phyloP scores from a whole-genome alignment of 1,284 basidiomycete genomes.

The Cystobasidium slooffiae region DNA sequence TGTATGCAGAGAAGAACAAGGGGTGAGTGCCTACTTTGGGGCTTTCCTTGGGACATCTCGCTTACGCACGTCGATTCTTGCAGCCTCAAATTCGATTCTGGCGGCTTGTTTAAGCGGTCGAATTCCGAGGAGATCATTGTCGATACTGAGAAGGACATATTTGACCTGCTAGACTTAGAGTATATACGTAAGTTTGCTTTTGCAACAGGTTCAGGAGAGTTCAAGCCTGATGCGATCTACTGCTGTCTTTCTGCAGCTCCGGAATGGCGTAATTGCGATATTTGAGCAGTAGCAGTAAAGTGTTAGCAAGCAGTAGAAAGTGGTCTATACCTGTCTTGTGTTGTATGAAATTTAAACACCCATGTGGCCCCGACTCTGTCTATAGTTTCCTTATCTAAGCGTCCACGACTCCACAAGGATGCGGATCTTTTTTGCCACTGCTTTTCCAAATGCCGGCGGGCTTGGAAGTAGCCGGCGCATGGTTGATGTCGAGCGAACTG shows the following conservation, averaged over 20 bases:
- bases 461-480: no score
- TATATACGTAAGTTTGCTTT: slow-evolving; percentile 66
- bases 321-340: neutral
- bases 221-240: neutral
- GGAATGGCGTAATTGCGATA: slow-evolving; percentile 43
- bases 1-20: slow-evolving; percentile 68
- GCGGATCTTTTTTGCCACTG: no score
- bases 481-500: no score
- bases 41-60: neutral
- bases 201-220: neutral
- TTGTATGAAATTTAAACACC: neutral
- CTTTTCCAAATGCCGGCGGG: no score
- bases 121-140: slow-evolving; percentile 56
- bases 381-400: no score
- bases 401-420: no score
- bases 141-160: slow-evolving; percentile 70
- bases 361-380: neutral
- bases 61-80: neutral
- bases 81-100: slow-evolving; percentile 69
- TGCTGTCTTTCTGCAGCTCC: slow-evolving; percentile 14
- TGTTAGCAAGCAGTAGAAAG: neutral
- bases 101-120: slow-evolving; percentile 27
- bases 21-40: neutral
- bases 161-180: slow-evolving; percentile 68
- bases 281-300: neutral